Base-by-base conservation (phyloP, 768 basidiomycete species). In the Boletus rubroflammeus region DNA sequence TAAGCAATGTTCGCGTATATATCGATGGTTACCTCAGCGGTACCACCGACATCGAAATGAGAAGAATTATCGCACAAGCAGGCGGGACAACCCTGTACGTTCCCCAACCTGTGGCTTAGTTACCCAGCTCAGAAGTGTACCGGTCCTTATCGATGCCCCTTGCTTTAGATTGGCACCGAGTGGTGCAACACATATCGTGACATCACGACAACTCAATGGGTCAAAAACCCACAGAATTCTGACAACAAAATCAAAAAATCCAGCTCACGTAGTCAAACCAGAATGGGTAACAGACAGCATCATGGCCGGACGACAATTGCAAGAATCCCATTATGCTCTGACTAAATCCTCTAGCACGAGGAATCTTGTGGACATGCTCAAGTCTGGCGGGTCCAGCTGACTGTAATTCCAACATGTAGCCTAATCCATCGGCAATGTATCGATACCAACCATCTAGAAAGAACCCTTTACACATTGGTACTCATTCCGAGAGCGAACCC, bases 31-130 rank as follows among this genome's bases (percentile, higher is more conserved):
- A 82, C 62, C 73, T 90, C 54, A 76, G 75, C 29, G 77, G 78
- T 41, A 89, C 87, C 21, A 93, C 89, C 2, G 89, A 91, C 64
- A 80, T 86, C 47, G 89, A 93, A 69, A 83, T 93, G 75, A 91
- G 84, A 71, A 75, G 81, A 59, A 72, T 85, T 14, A 75, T 93
- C 9, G 66, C 74, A n/a, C 72, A 78, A 40, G 85, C 83, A 43
- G 92, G 91, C 1, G 91, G 90, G 2, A 73, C 72, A 35, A 72
- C 82, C 7, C 55, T 84, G 91, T 92, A 75, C 62, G 76, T 72
- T n/a, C 28, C 29, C 42, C 9, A 14, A 3, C 29, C 7, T 43
- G 23, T 40, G 15, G 35, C 15, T 44, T 50, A 3, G 7, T 34
- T 21, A 19, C 25, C 6, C 21, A 32, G 31, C 5, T 5, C 31